A percentile compares a stretch with the other conserved stretches of the same genome.
Conservation (phyloP, 192 early-diverging fungal genomes). For the Entophlyctis luteolus region DNA sequence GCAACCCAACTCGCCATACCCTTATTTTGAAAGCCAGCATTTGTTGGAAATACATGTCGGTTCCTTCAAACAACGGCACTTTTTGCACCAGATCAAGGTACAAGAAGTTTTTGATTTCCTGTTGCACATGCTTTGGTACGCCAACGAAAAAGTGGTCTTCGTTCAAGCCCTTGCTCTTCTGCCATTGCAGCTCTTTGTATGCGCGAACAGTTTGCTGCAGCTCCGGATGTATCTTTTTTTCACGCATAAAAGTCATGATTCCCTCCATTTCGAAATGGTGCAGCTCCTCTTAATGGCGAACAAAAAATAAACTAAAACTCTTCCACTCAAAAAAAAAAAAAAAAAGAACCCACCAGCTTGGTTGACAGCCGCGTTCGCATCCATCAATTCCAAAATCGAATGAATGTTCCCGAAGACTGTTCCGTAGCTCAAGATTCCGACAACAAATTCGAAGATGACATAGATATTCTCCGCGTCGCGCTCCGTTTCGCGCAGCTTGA, state of each 20-base stretch:
- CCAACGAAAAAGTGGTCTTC: slow-evolving; percentile 34
- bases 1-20: slow-evolving; percentile 9
- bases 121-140: slow-evolving; percentile 28
- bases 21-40: slow-evolving; percentile 30
- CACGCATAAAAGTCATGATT: slow-evolving; percentile 24
- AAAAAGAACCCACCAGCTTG: slow-evolving; percentile 27
- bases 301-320: too few species aligned
- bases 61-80: slow-evolving; percentile 31
- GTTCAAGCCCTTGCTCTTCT: slow-evolving; percentile 32
- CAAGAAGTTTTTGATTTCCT: slow-evolving; percentile 38
- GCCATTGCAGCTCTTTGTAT: slow-evolving; percentile 39
- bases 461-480: slow-evolving; percentile 29
- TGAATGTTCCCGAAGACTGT: slow-evolving; percentile 38
- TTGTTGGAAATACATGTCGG: slow-evolving; percentile 30
- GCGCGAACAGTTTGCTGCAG: slow-evolving; percentile 33
- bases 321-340: not conserved
- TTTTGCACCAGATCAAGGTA: slow-evolving; percentile 34
- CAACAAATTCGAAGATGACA: slow-evolving; percentile 33
- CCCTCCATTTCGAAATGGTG: slow-evolving; percentile 37
- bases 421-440: slow-evolving; percentile 34
- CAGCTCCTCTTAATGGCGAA: slow-evolving; percentile 24
- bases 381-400: slow-evolving; percentile 34
- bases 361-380: slow-evolving; percentile 30
- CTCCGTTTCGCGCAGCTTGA: slow-evolving; percentile 18
- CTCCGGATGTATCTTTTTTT: slow-evolving; percentile 26